A percentile compares a stretch with the other conserved stretches of the same genome.
phyloP scores from a whole-genome alignment of 306 rosid genomes.

The Leucaena leucocephala region DNA sequence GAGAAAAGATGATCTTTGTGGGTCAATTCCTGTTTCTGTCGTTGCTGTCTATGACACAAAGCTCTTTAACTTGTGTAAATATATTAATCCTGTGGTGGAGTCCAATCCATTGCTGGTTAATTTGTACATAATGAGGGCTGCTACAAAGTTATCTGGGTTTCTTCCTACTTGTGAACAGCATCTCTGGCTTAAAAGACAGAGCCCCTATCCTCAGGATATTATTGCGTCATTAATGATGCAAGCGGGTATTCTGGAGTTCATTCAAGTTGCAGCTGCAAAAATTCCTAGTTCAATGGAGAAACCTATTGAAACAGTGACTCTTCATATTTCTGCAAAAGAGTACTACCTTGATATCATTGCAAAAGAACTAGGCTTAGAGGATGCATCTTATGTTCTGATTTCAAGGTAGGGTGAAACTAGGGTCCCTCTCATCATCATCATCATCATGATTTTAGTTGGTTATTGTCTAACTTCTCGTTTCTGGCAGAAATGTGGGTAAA shows the following conservation, averaged over 20 bases:
- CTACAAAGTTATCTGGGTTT: slow-evolving; percentile 52
- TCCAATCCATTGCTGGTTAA: slow-evolving; percentile 62
- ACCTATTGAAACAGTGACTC: slow-evolving; percentile 57
- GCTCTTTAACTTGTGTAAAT: slow-evolving; percentile 63
- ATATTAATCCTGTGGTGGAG: slow-evolving; percentile 76
- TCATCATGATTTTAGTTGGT: neutral
- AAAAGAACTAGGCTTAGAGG: slow-evolving; percentile 69
- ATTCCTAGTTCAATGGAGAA: slow-evolving; percentile 71
- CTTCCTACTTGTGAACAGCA: slow-evolving; percentile 55
- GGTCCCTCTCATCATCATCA: neutral
- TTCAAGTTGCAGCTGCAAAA: slow-evolving; percentile 52
- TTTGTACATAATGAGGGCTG: slow-evolving; percentile 58
- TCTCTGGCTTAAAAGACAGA: slow-evolving; percentile 68
- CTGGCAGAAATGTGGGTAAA: slow-evolving; percentile 81
- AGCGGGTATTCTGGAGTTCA: slow-evolving; percentile 43
- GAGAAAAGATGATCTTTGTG: slow-evolving; percentile 69
- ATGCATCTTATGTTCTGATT: slow-evolving; percentile 64
- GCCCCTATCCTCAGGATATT: slow-evolving; percentile 63
- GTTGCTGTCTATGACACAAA: slow-evolving; percentile 62
- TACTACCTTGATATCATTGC: slow-evolving; percentile 87
- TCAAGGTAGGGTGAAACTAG: slow-evolving; percentile 62
- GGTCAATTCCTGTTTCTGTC: slow-evolving; percentile 69
- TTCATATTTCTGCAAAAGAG: slow-evolving; percentile 57
- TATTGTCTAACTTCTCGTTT: slow-evolving; percentile 33
- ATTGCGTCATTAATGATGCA: slow-evolving; percentile 47